These are phyloP conservation scores for Candida namnaoensis DNA, from an alignment of 805 yeast species.

Conservation along the genomic window DNA sequence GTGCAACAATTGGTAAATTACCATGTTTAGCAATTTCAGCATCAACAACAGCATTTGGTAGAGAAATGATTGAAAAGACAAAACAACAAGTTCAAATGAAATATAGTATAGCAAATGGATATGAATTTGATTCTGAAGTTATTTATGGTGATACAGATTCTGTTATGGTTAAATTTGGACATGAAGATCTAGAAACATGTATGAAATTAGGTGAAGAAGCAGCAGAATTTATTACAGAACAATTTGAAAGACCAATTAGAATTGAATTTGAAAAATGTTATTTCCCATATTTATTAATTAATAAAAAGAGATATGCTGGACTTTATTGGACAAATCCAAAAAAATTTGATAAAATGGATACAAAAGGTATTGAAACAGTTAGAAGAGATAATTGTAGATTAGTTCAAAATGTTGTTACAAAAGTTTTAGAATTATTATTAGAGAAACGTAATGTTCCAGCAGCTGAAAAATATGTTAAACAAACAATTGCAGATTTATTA, in stretches of 20 bases:
- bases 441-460: constrained; percentile 82
- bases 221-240: constrained; percentile 74
- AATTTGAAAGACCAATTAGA: constrained; percentile 81
- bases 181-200: constrained; percentile 66
- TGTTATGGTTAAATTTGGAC: constrained; percentile 97
- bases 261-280: constrained; percentile 95
- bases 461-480: constrained; percentile 80
- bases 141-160: constrained; percentile 99
- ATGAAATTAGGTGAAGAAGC: constrained; percentile 94
- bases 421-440: constrained; percentile 74
- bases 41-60: constrained; percentile 90
- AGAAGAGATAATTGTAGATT: constrained; percentile 95
- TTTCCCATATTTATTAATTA: constrained; percentile 87
- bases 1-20: constrained; percentile 95
- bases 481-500: constrained; percentile 79
- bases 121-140: constrained; percentile 76
- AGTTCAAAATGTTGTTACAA: constrained; percentile 91
- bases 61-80: constrained; percentile 93
- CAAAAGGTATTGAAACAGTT: constrained; percentile 97
- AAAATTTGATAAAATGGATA: constrained; percentile 95
- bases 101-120: constrained; percentile 78
- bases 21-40: constrained; percentile 97
- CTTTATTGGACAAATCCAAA: constrained; percentile 90
- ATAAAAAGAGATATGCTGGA: constrained; percentile 96
- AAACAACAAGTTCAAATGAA: constrained; percentile 76